phyloP scores from a whole-genome alignment of 257 asterid species.

The Plectranthus barbatus region DNA sequence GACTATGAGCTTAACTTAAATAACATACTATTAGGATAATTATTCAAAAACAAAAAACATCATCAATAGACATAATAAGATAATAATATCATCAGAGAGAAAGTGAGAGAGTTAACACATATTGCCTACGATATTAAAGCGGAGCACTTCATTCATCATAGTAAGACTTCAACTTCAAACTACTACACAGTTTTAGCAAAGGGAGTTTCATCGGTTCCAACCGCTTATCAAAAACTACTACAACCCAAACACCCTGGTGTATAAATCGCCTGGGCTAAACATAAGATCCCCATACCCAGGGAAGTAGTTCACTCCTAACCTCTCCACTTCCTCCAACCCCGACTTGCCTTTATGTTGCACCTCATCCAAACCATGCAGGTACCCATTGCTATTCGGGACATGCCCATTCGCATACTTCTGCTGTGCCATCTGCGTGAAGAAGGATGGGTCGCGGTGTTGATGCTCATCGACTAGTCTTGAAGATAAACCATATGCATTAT shows the following conservation, averaged over 20 bases:
- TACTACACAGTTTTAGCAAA: conserved; percentile 18
- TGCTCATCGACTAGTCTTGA: conserved; percentile 37
- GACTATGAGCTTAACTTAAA: too few species aligned
- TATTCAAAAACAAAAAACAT: too few species aligned
- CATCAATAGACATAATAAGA: too few species aligned
- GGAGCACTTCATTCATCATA: background rate
- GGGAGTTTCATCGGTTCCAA: conserved; percentile 7
- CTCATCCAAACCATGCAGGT: conserved; percentile 34
- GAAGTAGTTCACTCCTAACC: conserved; percentile 45
- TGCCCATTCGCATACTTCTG: conserved; percentile 42
- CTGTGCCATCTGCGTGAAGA: conserved; percentile 32
- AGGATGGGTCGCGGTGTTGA: conserved; percentile 32
- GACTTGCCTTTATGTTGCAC: conserved; percentile 42
- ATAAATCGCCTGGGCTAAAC: conserved; percentile 60
- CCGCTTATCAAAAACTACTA: conserved; percentile 25
- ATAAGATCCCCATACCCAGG: conserved; percentile 59
- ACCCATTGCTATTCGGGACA: conserved; percentile 33
- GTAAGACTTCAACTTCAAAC: conserved; percentile 12
- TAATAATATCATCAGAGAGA: background rate
- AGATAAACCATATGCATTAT: conserved; percentile 33
- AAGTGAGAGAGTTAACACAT: background rate
- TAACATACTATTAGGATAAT: too few species aligned
- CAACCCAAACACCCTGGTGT: conserved; percentile 57
- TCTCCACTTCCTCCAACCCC: conserved; percentile 47
- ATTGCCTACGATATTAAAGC: background rate